Percentiles rank a stretch among this genome's conserved stretches.
These are phyloP conservation scores for Aspergillus cejpii DNA, from an alignment of 2,329 filamentous ascomycete genomes.

Conservation along the genomic window DNA sequence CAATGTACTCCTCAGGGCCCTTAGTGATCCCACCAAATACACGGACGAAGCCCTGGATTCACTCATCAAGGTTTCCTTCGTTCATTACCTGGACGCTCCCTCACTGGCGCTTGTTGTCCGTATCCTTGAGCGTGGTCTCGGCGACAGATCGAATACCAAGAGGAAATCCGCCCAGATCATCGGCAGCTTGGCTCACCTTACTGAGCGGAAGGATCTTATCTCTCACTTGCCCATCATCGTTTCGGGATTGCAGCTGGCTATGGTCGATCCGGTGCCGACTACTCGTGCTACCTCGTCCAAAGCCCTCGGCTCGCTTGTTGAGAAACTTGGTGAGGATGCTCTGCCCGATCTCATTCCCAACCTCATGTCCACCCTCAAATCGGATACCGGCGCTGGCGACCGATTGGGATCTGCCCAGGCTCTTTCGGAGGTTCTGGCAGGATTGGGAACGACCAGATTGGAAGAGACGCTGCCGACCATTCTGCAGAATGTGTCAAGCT, in stretches of 20 bases:
- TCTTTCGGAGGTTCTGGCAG: constrained; percentile 90
- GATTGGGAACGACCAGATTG: constrained; percentile 80
- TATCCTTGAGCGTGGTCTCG: constrained; percentile 86
- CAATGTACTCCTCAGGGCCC: constrained; percentile 83
- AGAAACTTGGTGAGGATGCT: constrained; percentile 95
- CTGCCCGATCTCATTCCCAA: constrained; percentile 94
- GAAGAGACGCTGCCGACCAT: constrained; percentile 96
- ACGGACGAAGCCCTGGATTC: constrained; percentile 91
- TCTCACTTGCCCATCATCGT: constrained; percentile 88
- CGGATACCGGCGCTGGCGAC: constrained; percentile 92
- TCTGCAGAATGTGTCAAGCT: constrained; percentile 87
- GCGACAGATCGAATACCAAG: constrained; percentile 89
- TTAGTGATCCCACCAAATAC: constrained; percentile 95
- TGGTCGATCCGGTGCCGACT: constrained; percentile 92
- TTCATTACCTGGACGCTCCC: constrained; percentile 96
- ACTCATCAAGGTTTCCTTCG: constrained; percentile 95
- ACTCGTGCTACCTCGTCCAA: constrained; percentile 95
- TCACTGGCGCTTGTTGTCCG: constrained; percentile 91
- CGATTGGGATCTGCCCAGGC: constrained; percentile 93
- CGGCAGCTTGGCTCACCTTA: constrained; percentile 92
- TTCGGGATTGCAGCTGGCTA: constrained; percentile 76
- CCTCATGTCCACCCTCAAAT: constrained; percentile 95
- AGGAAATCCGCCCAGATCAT: constrained; percentile 96
- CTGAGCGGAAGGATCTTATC: constrained; percentile 88
- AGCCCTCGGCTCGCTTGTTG: constrained; percentile 89